Conservation (phyloP, 2,329 filamentous ascomycete genomes). For the Davidsoniella virescens region DNA sequence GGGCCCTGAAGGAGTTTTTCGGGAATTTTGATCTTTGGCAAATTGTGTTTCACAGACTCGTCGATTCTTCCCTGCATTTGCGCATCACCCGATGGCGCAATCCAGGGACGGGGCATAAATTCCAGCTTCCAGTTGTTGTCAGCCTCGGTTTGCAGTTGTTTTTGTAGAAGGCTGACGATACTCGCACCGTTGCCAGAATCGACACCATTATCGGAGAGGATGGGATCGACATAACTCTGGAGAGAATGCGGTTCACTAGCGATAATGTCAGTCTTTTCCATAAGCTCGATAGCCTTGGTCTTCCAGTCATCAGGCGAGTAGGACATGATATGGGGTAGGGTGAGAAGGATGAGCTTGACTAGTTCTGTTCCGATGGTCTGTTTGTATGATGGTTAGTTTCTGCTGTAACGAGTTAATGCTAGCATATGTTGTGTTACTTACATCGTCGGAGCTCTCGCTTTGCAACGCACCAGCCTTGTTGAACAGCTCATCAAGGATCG, state of each 20-base stretch:
- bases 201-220: slow-evolving; percentile 44
- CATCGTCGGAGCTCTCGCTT: slow-evolving; percentile 83
- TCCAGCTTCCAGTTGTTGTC: slow-evolving; percentile 57
- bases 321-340: slow-evolving; percentile 77
- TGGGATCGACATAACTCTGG: slow-evolving; percentile 71
- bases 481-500: slow-evolving; percentile 79
- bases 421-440: slow-evolving; percentile 31
- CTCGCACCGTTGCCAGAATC: slow-evolving; percentile 48
- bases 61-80: slow-evolving; percentile 44
- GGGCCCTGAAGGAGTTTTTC: slow-evolving; percentile 58
- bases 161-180: slow-evolving; percentile 67
- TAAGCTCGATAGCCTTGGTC: slow-evolving; percentile 57
- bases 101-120: slow-evolving; percentile 52
- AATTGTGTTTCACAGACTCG: slow-evolving; percentile 52
- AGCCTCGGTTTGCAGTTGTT: slow-evolving; percentile 67
- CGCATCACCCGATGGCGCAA: slow-evolving; percentile 43
- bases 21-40: slow-evolving; percentile 64
- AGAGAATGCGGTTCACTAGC: slow-evolving; percentile 75
- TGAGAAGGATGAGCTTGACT: slow-evolving; percentile 90
- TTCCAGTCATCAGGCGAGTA: slow-evolving; percentile 54
- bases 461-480: slow-evolving; percentile 80
- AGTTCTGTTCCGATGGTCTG: slow-evolving; percentile 64
- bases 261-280: slow-evolving; percentile 92
- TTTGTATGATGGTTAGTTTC: slow-evolving; percentile 7
- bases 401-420: background rate